phyloP scores from a whole-genome alignment of 768 basidiomycete genomes.

The Lentinus tigrinus region DNA sequence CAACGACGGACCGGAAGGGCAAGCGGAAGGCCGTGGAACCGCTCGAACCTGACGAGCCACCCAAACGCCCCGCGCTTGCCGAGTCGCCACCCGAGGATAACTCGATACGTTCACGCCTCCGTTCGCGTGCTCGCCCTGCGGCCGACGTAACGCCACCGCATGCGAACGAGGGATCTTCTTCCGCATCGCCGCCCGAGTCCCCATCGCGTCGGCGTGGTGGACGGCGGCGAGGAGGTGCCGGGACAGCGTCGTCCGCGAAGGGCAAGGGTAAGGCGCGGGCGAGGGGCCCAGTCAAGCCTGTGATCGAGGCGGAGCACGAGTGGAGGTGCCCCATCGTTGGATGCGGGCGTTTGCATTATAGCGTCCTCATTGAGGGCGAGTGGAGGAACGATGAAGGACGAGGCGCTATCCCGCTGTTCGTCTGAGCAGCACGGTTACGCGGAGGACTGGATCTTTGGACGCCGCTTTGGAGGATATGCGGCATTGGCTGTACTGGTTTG shows the following conservation, averaged over 20 bases:
- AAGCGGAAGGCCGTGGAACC: conserved; percentile 18
- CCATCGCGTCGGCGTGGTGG: conserved; percentile 1
- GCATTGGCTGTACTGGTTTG: too few species aligned
- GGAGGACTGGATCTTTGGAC: neutral
- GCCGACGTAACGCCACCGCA: conserved; percentile 11
- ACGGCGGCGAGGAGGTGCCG: neutral
- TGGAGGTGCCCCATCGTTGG: conserved; percentile 66
- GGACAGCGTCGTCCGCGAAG: neutral
- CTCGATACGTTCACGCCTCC: conserved; percentile 58
- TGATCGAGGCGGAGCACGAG: conserved; percentile 47
- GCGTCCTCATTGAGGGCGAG: conserved; percentile 53
- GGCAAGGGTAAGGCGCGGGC: conserved; percentile 33
- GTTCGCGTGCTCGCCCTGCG: conserved; percentile 39
- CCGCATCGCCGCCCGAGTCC: conserved; percentile 8
- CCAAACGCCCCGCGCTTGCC: conserved; percentile 7
- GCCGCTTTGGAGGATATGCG: neutral
- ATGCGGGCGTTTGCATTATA: conserved; percentile 54
- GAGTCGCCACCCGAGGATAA: conserved; percentile 22
- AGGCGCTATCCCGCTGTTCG: conserved; percentile 40
- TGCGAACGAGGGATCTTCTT: neutral
- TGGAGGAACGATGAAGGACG: conserved; percentile 59
- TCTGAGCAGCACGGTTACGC: conserved; percentile 25
- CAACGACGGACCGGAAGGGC: conserved; percentile 7
- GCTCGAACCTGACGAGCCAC: conserved; percentile 1
- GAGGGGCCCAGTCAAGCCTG: conserved; percentile 21